phyloP scores from a whole-genome alignment of 2,329 filamentous ascomycete genomes.

The Xylariaceae sp. region DNA sequence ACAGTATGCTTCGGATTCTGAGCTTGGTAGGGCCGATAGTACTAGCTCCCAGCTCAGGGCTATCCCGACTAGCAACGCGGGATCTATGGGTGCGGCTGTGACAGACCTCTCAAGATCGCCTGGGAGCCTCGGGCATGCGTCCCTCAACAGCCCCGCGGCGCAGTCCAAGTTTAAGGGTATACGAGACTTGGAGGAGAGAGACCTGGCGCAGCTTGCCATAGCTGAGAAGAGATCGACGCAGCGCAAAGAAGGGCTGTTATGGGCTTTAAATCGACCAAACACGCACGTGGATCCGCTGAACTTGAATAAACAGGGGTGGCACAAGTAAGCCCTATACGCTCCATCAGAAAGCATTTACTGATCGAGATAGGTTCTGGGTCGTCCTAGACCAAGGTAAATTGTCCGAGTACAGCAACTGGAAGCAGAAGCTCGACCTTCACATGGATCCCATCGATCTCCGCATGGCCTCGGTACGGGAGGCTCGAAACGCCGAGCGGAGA shows the following conservation, averaged over 20 bases:
- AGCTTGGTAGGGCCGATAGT: conserved; percentile 67
- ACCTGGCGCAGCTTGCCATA: conserved; percentile 43
- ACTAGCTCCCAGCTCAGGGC: conserved; percentile 60
- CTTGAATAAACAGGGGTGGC: conserved; percentile 95
- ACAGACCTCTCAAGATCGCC: conserved; percentile 49
- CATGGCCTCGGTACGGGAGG: conserved; percentile 94
- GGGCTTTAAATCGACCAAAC: conserved; percentile 87
- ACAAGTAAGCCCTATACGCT: conserved; percentile 62
- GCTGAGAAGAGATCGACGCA: conserved; percentile 57
- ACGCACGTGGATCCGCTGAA: conserved; percentile 93
- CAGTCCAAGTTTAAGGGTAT: conserved; percentile 76
- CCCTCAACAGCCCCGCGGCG: conserved; percentile 43
- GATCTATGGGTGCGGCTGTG: conserved; percentile 22
- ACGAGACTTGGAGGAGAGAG: conserved; percentile 82
- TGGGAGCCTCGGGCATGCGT: conserved; percentile 40
- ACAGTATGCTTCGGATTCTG: conserved; percentile 53
- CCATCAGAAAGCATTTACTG: conserved; percentile 5
- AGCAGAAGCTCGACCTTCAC: conserved; percentile 90
- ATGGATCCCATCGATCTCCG: conserved; percentile 97
- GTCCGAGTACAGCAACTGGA: conserved; percentile 99
- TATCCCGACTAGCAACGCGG: conserved; percentile 38
- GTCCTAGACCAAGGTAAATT: conserved; percentile 94
- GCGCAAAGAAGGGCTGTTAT: conserved; percentile 87
- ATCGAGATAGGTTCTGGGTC: conserved; percentile 76
- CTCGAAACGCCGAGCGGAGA: conserved; percentile 83